A percentile compares a stretch with the other conserved stretches of the same genome.
phyloP scores from a whole-genome alignment of 805 yeast genomes.

The Starmerella tilneyi region DNA sequence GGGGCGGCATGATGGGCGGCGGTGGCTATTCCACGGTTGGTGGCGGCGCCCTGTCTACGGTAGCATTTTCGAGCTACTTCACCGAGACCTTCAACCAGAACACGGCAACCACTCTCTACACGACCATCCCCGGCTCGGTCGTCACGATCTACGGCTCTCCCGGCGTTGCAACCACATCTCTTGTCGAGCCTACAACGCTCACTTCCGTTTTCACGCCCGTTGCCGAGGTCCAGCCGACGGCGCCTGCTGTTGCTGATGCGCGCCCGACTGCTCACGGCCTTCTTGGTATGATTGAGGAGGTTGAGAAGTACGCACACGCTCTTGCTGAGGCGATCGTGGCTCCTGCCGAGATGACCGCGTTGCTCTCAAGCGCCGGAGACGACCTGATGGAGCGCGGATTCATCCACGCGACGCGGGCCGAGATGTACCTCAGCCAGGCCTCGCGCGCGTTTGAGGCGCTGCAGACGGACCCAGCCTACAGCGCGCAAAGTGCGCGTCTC shows the following conservation, averaged over 20 bases:
- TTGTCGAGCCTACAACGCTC: conserved; percentile 4
- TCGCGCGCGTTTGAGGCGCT: conserved; percentile 12
- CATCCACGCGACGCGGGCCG: conserved; percentile 16
- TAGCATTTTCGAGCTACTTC: conserved; percentile 7
- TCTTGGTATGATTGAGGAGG: conserved; percentile 1
- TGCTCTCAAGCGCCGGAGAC: conserved; percentile 12
- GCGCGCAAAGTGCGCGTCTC: conserved; percentile 9
- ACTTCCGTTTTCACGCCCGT: conserved; percentile 3
- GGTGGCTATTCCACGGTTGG: neutral
- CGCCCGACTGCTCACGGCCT: conserved; percentile 7
- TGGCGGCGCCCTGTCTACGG: conserved; percentile 4
- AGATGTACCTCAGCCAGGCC: conserved; percentile 13
- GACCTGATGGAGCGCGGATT: conserved; percentile 17
- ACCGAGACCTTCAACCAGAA: conserved; percentile 4
- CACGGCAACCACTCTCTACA: conserved; percentile 16
- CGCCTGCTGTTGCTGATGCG: conserved; percentile 4
- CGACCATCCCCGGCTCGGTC: conserved; percentile 17
- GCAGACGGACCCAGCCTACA: conserved; percentile 18
- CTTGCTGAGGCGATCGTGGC: conserved; percentile 21
- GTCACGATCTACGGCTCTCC: conserved; percentile 15
- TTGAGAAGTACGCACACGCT: conserved; percentile 18
- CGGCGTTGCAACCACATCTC: neutral
- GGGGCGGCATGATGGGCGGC: conserved; percentile 14
- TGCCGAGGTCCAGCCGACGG: neutral
- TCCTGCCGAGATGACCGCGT: conserved; percentile 16